phyloP scores from a whole-genome alignment of 2,329 filamentous ascomycete species.

The Rhexocercosporidium sp. region DNA sequence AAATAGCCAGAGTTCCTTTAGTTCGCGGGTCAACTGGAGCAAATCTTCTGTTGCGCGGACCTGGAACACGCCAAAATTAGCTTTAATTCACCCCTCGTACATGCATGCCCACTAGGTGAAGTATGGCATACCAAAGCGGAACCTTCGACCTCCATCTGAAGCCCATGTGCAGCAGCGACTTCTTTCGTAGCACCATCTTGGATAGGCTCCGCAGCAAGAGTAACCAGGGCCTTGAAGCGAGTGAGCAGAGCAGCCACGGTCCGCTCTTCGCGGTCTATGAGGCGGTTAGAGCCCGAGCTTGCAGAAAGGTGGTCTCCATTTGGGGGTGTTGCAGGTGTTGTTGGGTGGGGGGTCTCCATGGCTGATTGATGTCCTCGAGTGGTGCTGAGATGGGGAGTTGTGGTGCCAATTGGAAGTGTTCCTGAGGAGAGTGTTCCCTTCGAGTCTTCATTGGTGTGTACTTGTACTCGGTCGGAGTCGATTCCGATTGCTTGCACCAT shows the following conservation, averaged over 20 bases:
- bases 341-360: not conserved
- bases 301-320: not conserved
- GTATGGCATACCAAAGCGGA: slow-evolving; percentile 37
- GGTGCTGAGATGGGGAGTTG: not conserved
- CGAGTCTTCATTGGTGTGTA: not conserved
- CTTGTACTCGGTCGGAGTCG: not conserved
- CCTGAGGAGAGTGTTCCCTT: too few relatives aligned
- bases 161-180: slow-evolving; percentile 39
- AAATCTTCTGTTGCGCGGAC: slow-evolving; percentile 48
- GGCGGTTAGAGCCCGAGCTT: slow-evolving; percentile 20
- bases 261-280: slow-evolving; percentile 52
- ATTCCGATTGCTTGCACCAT: not conserved
- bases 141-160: slow-evolving; percentile 42
- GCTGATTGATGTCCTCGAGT: not conserved
- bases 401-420: too few relatives aligned
- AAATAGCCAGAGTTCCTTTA: slow-evolving; percentile 56
- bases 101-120: not conserved
- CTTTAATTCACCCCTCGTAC: not conserved
- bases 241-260: slow-evolving; percentile 52
- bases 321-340: not conserved
- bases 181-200: slow-evolving; percentile 40
- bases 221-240: slow-evolving; percentile 51
- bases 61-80: slow-evolving; percentile 24
- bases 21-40: slow-evolving; percentile 51
- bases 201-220: slow-evolving; percentile 33